phyloP scores from a whole-genome alignment of 371 early-diverging fungal species.

The Synchytrium microbalum region DNA sequence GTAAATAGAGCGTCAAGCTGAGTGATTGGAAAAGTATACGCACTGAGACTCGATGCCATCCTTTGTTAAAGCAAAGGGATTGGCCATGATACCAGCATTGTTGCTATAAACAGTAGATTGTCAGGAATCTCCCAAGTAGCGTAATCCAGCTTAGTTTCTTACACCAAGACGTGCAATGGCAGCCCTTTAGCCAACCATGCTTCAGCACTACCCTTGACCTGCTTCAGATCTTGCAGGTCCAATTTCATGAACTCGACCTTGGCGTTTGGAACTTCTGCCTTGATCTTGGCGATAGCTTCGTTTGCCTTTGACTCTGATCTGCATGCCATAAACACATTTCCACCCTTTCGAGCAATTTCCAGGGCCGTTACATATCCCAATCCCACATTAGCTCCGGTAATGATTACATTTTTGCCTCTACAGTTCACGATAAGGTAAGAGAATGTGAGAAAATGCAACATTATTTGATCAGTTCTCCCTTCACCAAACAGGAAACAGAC shows the following conservation, averaged over 20 bases:
- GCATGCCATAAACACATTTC: background rate
- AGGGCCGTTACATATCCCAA: constrained; percentile 16
- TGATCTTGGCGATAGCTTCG: background rate
- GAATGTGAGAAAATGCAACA: no score
- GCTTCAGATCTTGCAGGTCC: constrained; percentile 38
- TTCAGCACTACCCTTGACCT: constrained; percentile 23
- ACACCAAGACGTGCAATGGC: constrained; percentile 40
- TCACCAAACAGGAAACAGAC: no score
- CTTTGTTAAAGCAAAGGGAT: constrained; percentile 48
- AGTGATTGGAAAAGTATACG: no score
- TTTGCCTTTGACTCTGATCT: background rate
- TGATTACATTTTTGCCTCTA: constrained; percentile 45
- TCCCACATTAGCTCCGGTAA: constrained; percentile 69
- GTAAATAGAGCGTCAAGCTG: no score
- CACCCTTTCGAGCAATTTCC: background rate
- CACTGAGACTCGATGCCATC: constrained; percentile 77
- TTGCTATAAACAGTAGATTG: background rate
- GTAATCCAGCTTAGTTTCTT: constrained; percentile 41
- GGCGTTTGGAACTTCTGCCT: constrained; percentile 6
- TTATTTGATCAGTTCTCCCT: no score
- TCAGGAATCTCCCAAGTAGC: background rate
- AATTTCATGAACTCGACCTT: constrained; percentile 38
- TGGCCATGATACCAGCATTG: constrained; percentile 56
- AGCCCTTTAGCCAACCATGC: constrained; percentile 11
- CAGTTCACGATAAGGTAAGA: no score